Percentiles rank a stretch among this genome's conserved stretches.
Conservation (phyloP, 2,329 filamentous ascomycete genomes). For the Cyclaneusma minus region DNA sequence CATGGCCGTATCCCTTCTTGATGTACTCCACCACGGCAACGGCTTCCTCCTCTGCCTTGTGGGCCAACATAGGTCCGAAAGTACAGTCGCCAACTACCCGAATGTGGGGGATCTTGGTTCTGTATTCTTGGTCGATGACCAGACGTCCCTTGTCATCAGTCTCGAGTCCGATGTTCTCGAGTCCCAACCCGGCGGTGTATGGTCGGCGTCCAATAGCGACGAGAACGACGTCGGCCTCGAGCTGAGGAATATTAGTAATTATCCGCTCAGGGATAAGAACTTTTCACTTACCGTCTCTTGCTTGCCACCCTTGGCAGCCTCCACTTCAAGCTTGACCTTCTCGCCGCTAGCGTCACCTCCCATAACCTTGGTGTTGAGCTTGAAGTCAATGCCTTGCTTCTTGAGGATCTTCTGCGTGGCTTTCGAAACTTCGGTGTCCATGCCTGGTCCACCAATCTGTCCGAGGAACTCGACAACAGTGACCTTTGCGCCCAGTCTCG, state of each 20-base stretch:
- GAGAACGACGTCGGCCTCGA: conserved; percentile 89
- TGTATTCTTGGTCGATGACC: conserved; percentile 97
- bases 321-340: conserved; percentile 66
- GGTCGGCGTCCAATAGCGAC: conserved; percentile 93
- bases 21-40: conserved; percentile 94
- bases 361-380: conserved; percentile 89
- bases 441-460: conserved; percentile 94
- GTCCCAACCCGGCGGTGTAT: conserved; percentile 79
- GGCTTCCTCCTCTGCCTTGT: conserved; percentile 98
- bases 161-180: conserved; percentile 89
- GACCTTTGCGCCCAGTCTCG: conserved; percentile 79
- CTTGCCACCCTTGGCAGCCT: conserved; percentile 94
- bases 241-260: conserved; percentile 28
- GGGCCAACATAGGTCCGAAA: conserved; percentile 96
- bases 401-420: conserved; percentile 77
- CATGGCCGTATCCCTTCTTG: conserved; percentile 93
- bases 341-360: conserved; percentile 69
- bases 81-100: conserved; percentile 92
- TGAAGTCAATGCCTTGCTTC: conserved; percentile 98
- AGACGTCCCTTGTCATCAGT: conserved; percentile 86
- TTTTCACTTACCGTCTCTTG: conserved; percentile 58
- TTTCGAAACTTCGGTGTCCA: conserved; percentile 92
- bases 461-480: conserved; percentile 94
- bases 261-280: background rate
- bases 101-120: conserved; percentile 94